Evolutionary conservation across 148 eudicot genomes (phyloP), one percentile per base, ranked within the genome.

Genomic region (Beta vulgaris): DNA sequence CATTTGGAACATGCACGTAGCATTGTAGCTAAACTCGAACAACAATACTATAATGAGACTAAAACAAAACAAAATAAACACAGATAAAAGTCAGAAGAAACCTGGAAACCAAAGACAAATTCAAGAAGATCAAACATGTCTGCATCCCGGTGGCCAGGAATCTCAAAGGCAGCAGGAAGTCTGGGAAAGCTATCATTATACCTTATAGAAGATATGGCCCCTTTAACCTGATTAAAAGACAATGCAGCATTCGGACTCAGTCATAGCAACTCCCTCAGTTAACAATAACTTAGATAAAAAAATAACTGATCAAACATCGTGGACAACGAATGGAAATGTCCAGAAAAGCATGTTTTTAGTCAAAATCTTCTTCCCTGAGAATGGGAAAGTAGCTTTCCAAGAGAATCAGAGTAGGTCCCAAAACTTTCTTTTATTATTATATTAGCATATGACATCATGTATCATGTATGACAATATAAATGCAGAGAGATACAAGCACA

Each of bases 71-170:
- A 32, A 18, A 19, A 31, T 28, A 21, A 25, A 61, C 60, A 70
- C 68, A 75, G 26, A 43, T 34, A 59, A 70, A 49, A 25, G 44
- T 43, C 64, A 7, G 32, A 48, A 74, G 74, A 76, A 73, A 95
- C 98, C 99, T 96, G 99, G 83, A 96, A 96, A 68, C 99, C 99
- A 85, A 96, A 96, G 68, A 87, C 88, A 78, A 78, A 89, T 82
- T 96, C 94, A 82, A 96, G 77, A 61, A 96, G 94, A 87, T 96
- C 99, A 79, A 96, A 92, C 91, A 96, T 92, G 80, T 96, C 99
- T 70, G 85, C 68, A 81, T 87, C 85, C 69, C 98, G 89, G 67
- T 81, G 83, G 71, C 90, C 93, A 84, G 90, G 81, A 68, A 75
- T 80, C 86, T 85, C 80, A 83, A 85, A 82, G 78, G 78, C 85